Conservation (phyloP, 2,329 filamentous ascomycete species). For the Epichloe typhina region DNA sequence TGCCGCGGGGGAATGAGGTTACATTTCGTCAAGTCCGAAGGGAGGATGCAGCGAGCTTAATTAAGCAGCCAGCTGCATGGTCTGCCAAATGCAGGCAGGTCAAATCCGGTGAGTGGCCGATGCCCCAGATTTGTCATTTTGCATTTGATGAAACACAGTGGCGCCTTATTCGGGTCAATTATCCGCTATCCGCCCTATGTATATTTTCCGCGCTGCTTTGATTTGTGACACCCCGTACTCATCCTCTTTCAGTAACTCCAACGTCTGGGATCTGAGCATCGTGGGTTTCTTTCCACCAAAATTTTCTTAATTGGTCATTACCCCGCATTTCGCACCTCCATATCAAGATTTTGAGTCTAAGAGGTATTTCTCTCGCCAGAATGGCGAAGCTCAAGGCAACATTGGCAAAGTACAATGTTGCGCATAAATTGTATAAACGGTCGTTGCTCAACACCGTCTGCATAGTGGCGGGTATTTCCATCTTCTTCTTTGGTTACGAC, state of each 20-base stretch:
- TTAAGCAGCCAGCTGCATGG: background rate
- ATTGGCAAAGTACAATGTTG: slow-evolving; percentile 21
- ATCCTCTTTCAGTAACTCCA: too few relatives aligned
- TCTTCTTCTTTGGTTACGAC: slow-evolving; percentile 31
- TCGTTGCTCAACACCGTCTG: slow-evolving; percentile 48
- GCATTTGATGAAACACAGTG: background rate
- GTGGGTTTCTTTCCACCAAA: too few relatives aligned
- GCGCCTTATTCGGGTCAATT: background rate
- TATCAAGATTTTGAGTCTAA: too few relatives aligned
- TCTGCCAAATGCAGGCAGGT: background rate
- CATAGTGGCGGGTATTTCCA: slow-evolving; percentile 45
- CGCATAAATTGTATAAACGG: slow-evolving; percentile 40
- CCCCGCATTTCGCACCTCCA: too few relatives aligned
- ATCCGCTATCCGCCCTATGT: background rate
- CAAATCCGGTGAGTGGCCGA: background rate
- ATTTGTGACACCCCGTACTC: background rate
- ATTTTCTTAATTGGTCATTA: background rate
- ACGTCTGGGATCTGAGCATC: too few relatives aligned
- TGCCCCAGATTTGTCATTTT: background rate
- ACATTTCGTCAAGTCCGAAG: background rate
- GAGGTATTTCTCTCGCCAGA: too few relatives aligned
- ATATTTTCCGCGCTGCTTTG: background rate
- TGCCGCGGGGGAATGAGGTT: background rate
- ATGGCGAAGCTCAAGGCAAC: slow-evolving; percentile 1
- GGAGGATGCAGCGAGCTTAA: background rate